Evolutionary conservation across 2,329 filamentous ascomycete genomes (phyloP), one percentile per base, ranked within the genome.

Genomic region (Juglanconis sp.): DNA sequence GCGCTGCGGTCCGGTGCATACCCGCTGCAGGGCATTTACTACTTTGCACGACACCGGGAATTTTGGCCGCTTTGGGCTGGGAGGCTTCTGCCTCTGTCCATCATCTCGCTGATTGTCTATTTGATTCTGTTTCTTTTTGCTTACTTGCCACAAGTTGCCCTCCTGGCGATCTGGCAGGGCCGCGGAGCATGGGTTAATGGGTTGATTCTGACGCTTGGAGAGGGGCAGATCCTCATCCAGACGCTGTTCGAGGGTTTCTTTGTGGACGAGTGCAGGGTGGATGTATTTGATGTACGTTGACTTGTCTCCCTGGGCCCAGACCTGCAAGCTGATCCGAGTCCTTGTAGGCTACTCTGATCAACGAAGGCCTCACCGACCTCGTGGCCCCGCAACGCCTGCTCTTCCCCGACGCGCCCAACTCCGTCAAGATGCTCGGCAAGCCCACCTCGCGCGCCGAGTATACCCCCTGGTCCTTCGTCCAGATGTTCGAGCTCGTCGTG

Each of bases 161-260:
- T 99, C 68, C 83, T 99, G 30, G 87, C 90, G 15, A 85, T 98
- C 66, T 98, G 97, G 72, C 93, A 98, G 68, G 90, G 90, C 30
- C 83, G 86, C 61, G 88, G 87, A 35, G 95, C 95, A n/a, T 96
- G 92, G 90, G 76, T 96, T 60, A 97, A 92, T 68, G 92, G 90
- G 3, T 87, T 91, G 0, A 88, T 98, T 64, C 79, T 98, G 51
- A 91, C 96, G 0, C 81, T 99, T n/a, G 91, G 91, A 49, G 88
- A 92, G 68, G 89, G 88, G 0, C 77, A 91, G 65, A 86, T 92
- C 44, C 88, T 92, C 57, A 86, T 90, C 24, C 78, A 80, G 63
- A 82, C 77, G 5, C 76, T 93, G 1, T 93, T 93, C 64, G 90
- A 93, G 70, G 90, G 89, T 0, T 91, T 92, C 72, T 90, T 92